Conservation (phyloP, 148 eudicot genomes). For the Cornus controversa region DNA sequence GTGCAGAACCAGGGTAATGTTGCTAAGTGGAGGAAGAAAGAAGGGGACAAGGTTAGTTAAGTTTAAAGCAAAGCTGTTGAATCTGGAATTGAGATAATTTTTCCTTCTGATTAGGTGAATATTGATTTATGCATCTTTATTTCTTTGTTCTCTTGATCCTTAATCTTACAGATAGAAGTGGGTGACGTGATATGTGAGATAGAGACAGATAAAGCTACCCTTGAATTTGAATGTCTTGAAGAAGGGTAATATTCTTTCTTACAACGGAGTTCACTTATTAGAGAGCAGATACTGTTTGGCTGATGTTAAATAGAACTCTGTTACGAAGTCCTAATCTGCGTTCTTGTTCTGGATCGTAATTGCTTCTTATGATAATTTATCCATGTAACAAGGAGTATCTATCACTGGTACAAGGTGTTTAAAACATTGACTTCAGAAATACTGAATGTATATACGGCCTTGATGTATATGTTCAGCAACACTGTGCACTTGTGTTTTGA, state of each 20-base stretch:
- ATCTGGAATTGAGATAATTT: background rate
- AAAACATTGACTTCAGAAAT: background rate
- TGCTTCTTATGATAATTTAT: background rate
- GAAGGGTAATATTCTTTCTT: slow-evolving; percentile 67
- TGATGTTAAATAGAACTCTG: background rate
- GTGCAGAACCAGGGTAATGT: slow-evolving; percentile 80
- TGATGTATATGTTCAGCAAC: background rate
- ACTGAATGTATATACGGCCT: background rate
- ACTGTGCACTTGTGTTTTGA: background rate
- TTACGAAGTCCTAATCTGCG: background rate
- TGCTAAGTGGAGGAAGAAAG: slow-evolving; percentile 80
- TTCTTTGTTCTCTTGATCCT: slow-evolving; percentile 14
- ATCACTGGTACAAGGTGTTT: background rate
- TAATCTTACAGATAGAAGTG: slow-evolving; percentile 68
- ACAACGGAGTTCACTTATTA: slow-evolving; percentile 6
- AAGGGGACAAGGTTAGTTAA: slow-evolving; percentile 86
- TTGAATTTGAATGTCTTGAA: slow-evolving; percentile 93
- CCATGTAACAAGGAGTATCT: background rate
- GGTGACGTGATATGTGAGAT: slow-evolving; percentile 94
- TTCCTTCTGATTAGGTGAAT: background rate
- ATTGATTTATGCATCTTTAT: slow-evolving; percentile 10
- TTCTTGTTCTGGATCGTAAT: background rate
- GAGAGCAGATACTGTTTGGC: background rate
- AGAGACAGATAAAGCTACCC: slow-evolving; percentile 96
- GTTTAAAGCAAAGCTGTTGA: slow-evolving; percentile 5